Evolutionary conservation across 768 basidiomycete species (phyloP), one percentile per base, ranked within the genome.

Genomic region (Chalciporus chontae): DNA sequence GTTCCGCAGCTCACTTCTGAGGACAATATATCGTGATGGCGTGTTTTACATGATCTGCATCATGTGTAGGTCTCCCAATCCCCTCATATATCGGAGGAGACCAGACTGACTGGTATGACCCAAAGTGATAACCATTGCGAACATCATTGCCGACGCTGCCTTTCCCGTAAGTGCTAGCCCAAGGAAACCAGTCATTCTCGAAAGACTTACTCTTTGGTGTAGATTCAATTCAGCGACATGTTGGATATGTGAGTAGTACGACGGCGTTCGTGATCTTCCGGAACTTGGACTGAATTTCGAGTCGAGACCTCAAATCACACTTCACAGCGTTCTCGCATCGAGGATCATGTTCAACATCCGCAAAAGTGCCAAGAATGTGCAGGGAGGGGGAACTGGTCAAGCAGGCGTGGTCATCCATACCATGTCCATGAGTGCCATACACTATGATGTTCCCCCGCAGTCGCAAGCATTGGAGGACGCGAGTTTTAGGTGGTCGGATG

Each of bases 261-360:
- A 4, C n/a, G n/a, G n/a, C n/a, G n/a, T 31, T 31, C 13, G 3
- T 13, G 29, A 11, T 31, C n/a, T n/a, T n/a, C n/a, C 29, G 13
- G 29, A 31, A 31, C 29, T 11, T 13, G 13, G 13, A 31, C 10
- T 31, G 5, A 31, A 1, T 24, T 14, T 14, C 27, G 36, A 18
- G 4, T 31, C 8, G 1, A 48, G 51, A 23, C 34, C 18, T 8
- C 52, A 53, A 34, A 40, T 44, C 19, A 41, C 43, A 5, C 10
- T 38, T 3, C 43, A 40, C 13, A 53, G 52, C 23, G 42, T 53
- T 44, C 48, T 53, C 3, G 52, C 48, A 8, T 53, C 52, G 1
- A 41, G 37, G 2, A 50, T 53, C 4, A 19, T 50, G 13, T 53
- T 53, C 48, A 53, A 43, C n/a, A 48, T 50, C 26, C 48, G 38